Evolutionary conservation across 148 eudicot species (phyloP), one percentile per base, ranked within the genome.

Genomic region (Dysphania ambrosioides): DNA sequence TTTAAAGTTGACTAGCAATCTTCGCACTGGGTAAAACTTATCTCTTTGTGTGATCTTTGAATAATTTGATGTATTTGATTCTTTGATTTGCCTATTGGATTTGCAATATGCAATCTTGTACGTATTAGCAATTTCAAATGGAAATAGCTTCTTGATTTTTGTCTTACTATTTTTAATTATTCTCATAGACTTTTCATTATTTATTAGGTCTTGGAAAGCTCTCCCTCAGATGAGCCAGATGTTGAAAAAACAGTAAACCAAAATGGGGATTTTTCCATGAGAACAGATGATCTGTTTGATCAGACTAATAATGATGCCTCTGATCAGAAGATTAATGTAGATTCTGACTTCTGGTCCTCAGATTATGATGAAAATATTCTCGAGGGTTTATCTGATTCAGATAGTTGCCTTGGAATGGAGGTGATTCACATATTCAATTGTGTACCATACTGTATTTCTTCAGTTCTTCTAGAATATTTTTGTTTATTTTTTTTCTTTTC

Each of bases 291-390:
- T 9, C 67, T 78, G 68, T 82, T 85, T 68, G 84, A 77, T 80
- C 73, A 67, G 38, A 59, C 29, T 38, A 49, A 55, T 36, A 74
- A 76, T 78, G 81, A 44, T 16, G 74, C 81, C 70, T 80, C 83
- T 74, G 86, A 85, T 79, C 82, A 81, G 61, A 76, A 82, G 47
- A 19, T 32, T 15, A 78, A 77, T 58, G 72, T 71, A 4, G 81
- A 85, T 81, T 86, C 88, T 55, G 89, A 86, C 83, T 73, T 63
- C 24, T 75, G 78, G 83, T 89, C 93, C 75, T 89, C 97, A 0
- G 97, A 88, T 47, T 85, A 84, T 74, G 81, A 87, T 18, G 94
- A 92, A 71, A 86, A 71, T 49, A 34, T 80, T 74, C 60, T n/a
- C 3, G 83, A 85, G 42, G 89, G 83, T 71, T 66, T 82, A 26